Percentiles rank a stretch among this genome's conserved stretches.
phyloP scores from a whole-genome alignment of 768 basidiomycete genomes.

The Cyclocybe cylindracea region DNA sequence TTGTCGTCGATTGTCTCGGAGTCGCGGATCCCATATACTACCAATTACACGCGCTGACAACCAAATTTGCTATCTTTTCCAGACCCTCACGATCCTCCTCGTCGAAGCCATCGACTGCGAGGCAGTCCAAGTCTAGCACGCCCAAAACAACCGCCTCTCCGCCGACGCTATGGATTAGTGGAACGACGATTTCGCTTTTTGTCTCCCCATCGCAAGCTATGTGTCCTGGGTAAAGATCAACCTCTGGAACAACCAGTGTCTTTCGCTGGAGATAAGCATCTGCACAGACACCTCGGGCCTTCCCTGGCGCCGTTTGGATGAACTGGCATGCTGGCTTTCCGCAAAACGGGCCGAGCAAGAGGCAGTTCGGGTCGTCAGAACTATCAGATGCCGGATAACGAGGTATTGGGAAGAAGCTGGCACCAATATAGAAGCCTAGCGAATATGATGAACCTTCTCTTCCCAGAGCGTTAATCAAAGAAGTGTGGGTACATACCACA shows the following conservation, averaged over 20 bases:
- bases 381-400: slow-evolving; percentile 19
- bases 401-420: slow-evolving; percentile 60
- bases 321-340: slow-evolving; percentile 92
- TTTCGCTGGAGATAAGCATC: slow-evolving; percentile 61
- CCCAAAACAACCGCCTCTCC: slow-evolving; percentile 41
- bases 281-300: slow-evolving; percentile 82
- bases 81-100: slow-evolving; percentile 78
- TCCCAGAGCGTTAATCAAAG: not conserved
- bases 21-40: slow-evolving; percentile 25
- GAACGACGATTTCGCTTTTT: slow-evolving; percentile 87
- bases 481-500: slow-evolving; percentile 67
- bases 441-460: not conserved
- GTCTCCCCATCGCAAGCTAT: slow-evolving; percentile 94
- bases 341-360: slow-evolving; percentile 84
- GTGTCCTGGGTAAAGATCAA: slow-evolving; percentile 85
- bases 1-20: not conserved
- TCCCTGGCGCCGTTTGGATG: slow-evolving; percentile 58
- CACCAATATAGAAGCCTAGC: slow-evolving; percentile 84
- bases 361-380: slow-evolving; percentile 24
- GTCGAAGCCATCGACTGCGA: slow-evolving; percentile 68
- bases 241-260: slow-evolving; percentile 73
- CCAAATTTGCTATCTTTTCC: slow-evolving; percentile 65
- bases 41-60: slow-evolving; percentile 71
- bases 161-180: slow-evolving; percentile 50
- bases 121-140: slow-evolving; percentile 88